A percentile compares a stretch with the other conserved stretches of the same genome.
Conservation (phyloP, 1,284 basidiomycete species). For the Papiliotrema nemorosa region DNA sequence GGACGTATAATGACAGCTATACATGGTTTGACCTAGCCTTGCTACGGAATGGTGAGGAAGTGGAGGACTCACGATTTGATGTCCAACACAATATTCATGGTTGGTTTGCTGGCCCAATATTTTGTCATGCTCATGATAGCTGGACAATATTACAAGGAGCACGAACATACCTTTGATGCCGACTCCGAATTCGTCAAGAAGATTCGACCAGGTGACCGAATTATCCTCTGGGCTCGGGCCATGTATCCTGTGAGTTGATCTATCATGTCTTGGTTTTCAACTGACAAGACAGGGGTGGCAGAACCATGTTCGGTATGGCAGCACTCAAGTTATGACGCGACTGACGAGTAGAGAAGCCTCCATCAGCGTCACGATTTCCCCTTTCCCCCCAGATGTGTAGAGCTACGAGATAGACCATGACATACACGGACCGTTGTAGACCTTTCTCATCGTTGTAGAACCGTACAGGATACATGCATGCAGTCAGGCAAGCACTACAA, state of each 20-base stretch:
- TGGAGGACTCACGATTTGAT: constrained; percentile 20
- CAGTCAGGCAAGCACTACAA: too few species aligned
- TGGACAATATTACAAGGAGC: constrained; percentile 39
- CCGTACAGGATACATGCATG: background rate
- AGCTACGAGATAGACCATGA: background rate
- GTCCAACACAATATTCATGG: constrained; percentile 42
- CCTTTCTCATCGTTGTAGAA: background rate
- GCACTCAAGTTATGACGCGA: background rate
- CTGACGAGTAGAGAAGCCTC: background rate
- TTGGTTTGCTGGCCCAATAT: constrained; percentile 10
- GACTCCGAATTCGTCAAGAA: constrained; percentile 23
- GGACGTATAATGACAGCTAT: constrained; percentile 34
- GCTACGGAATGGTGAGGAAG: constrained; percentile 32
- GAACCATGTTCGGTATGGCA: constrained; percentile 27
- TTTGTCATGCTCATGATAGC: constrained; percentile 16
- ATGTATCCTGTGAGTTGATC: constrained; percentile 29
- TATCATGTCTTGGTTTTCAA: background rate
- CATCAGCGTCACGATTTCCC: background rate
- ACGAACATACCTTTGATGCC: constrained; percentile 19
- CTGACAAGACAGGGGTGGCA: constrained; percentile 43
- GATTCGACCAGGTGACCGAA: constrained; percentile 30
- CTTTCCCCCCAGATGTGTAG: background rate
- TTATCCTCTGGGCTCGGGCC: constrained; percentile 41
- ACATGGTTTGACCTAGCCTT: constrained; percentile 44
- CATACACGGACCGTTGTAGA: background rate